Evolutionary conservation across 176 grass and related monocot species (phyloP), one percentile per base, ranked within the genome.

Genomic region (Themeda triandra): DNA sequence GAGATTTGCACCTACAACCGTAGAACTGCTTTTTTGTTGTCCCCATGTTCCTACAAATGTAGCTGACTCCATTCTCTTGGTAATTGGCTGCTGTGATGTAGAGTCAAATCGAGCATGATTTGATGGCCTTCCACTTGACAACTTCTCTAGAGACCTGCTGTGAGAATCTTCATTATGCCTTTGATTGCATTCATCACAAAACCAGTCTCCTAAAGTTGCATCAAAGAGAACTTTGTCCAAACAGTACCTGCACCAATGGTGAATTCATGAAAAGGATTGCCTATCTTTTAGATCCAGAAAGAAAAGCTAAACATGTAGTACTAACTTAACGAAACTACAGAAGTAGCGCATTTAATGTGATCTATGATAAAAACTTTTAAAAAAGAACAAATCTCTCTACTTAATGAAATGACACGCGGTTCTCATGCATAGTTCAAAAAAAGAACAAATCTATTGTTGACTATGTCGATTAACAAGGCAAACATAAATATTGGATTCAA

Each of bases 221-320:
- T 85, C 82, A 62, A 39, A 80, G 32, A 85, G 19, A 75, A 85
- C 48, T 36, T 80, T 12, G 0, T 67, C n/a, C 46, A 89, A 33
- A 69, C 87, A 89, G 62, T 89, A 89, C 79, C 87, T 88, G 42
- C 59, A 48, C 30, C 11, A 80, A 30, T 88, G 23, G 68, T 14
- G 23, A 56, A 72, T 54, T 36, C 25, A 63, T 63, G 39, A 41
- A 11, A 41, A 41, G 39, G 9, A 41, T 41, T 1, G 39, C 39
- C 9, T 2, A 58, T 58, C 21, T 58, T n/a, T 58, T 58, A 3
- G 21, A 58, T 58, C 3, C 54, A 58, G 9, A 58, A n/a, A 58
- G 24, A 23, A 58, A 58, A 24, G 54, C 21, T 58, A 58, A 58
- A 58, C 21, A 58, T 24, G 23, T 24, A 58, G 54, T 58, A 4